These are phyloP conservation scores for Hypoxylon sp. DNA, from an alignment of 2,329 filamentous ascomycete genomes.

Conservation along the genomic window DNA sequence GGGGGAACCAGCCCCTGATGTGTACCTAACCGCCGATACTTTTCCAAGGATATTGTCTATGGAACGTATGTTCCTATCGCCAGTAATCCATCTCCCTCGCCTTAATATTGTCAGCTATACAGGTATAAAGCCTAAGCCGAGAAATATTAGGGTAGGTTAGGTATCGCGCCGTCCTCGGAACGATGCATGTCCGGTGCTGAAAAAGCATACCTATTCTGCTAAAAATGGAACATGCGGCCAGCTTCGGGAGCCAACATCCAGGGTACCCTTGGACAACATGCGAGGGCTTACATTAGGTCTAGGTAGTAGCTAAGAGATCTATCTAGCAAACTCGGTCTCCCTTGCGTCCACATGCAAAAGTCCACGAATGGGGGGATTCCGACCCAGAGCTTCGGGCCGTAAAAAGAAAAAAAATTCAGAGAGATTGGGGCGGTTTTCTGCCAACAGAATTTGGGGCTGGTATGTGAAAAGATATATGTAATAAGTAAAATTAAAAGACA, in stretches of 20 bases:
- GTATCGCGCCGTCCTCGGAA: slow-evolving; percentile 1
- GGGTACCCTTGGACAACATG: not conserved
- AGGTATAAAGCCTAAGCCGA: not conserved
- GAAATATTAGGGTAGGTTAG: no score
- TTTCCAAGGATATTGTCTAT: not conserved
- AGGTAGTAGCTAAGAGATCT: not conserved
- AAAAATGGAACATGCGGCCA: slow-evolving; percentile 2
- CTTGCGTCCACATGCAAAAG: not conserved
- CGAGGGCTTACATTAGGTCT: not conserved
- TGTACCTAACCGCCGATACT: not conserved
- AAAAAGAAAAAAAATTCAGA: not conserved
- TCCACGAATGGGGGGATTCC: not conserved
- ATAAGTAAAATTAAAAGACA: not conserved
- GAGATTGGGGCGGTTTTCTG: not conserved
- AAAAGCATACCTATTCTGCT: not conserved
- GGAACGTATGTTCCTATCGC: not conserved
- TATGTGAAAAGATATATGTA: not conserved
- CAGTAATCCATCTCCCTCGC: not conserved
- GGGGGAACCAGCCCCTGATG: not conserved
- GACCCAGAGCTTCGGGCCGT: not conserved
- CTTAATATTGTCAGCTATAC: not conserved
- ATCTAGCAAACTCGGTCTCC: not conserved
- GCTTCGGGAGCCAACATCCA: not conserved
- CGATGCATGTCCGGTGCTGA: not conserved
- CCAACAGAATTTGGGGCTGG: not conserved